phyloP scores from a whole-genome alignment of 176 grass and related monocot genomes.

The Chloris gayana region DNA sequence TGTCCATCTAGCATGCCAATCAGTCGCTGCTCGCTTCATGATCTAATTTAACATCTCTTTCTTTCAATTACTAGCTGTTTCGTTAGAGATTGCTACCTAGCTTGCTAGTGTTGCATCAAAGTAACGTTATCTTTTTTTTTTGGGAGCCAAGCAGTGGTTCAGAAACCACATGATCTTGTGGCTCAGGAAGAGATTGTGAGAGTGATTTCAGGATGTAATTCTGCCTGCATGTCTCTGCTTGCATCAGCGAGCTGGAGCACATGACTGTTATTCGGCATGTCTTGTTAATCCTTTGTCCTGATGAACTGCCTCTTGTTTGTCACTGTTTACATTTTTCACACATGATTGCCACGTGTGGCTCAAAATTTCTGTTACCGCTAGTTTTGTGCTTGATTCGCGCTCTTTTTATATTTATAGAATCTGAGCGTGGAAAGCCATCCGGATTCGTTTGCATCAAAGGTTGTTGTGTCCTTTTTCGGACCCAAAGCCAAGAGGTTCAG shows the following conservation, averaged over 20 bases:
- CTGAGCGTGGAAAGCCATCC: neutral
- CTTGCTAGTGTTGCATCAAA: conserved; percentile 6
- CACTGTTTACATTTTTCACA: neutral
- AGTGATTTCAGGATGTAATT: conserved; percentile 14
- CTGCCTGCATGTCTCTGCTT: neutral
- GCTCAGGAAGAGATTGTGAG: neutral
- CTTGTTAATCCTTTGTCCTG: neutral
- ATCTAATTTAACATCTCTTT: conserved; percentile 21
- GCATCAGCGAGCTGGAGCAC: neutral
- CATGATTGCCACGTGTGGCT: neutral
- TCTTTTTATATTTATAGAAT: neutral
- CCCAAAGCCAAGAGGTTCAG: no score
- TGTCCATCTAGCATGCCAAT: conserved; percentile 48
- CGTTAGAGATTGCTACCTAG: neutral
- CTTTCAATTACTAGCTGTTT: neutral
- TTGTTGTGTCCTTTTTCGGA: no score
- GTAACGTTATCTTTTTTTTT: conserved; percentile 24
- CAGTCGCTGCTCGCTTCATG: neutral
- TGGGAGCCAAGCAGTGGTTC: conserved; percentile 13
- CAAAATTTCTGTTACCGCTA: no score
- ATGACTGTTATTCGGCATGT: no score
- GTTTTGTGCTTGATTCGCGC: neutral
- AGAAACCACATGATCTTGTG: neutral
- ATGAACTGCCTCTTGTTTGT: neutral
- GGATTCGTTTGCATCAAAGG: no score